phyloP scores from a whole-genome alignment of 805 yeast genomes.

The Aciculoconidium aculeatum region DNA sequence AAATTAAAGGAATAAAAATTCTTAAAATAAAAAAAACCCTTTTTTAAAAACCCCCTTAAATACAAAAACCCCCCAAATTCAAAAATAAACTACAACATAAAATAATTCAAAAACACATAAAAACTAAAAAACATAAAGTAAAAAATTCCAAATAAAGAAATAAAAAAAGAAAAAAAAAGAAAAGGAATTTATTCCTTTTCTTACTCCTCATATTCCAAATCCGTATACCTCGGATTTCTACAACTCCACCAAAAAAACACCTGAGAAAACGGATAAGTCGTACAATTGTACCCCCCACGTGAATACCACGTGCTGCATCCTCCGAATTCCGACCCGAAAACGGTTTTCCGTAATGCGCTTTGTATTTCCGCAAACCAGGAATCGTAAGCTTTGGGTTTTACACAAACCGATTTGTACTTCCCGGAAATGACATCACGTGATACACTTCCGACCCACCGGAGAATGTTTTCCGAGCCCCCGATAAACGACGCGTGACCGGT shows the following conservation, averaged over 20 bases:
- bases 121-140: no score
- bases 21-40: no score
- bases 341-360: conserved; percentile 19
- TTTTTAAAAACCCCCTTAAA: no score
- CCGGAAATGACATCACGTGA: conserved; percentile 24
- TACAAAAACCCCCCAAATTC: no score
- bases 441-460: conserved; percentile 18
- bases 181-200: no score
- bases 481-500: conserved; percentile 40
- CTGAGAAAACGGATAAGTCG: conserved; percentile 36
- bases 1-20: no score
- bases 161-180: no score
- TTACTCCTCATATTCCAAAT: conserved; percentile 11
- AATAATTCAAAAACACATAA: no score
- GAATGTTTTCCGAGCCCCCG: conserved; percentile 31
- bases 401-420: conserved; percentile 20
- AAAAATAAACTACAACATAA: no score
- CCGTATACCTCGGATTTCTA: conserved; percentile 21
- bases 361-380: conserved; percentile 28
- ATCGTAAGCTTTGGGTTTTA: conserved; percentile 27
- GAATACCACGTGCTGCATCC: conserved; percentile 40
- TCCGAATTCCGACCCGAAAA: conserved; percentile 34
- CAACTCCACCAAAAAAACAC: conserved; percentile 23
- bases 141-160: no score
- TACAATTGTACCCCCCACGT: conserved; percentile 20